Percentiles rank a stretch among this genome's conserved stretches.
Evolutionary conservation across 192 early-diverging fungal genomes (phyloP).

Genomic region (Phycomyces blakesleeanus): DNA sequence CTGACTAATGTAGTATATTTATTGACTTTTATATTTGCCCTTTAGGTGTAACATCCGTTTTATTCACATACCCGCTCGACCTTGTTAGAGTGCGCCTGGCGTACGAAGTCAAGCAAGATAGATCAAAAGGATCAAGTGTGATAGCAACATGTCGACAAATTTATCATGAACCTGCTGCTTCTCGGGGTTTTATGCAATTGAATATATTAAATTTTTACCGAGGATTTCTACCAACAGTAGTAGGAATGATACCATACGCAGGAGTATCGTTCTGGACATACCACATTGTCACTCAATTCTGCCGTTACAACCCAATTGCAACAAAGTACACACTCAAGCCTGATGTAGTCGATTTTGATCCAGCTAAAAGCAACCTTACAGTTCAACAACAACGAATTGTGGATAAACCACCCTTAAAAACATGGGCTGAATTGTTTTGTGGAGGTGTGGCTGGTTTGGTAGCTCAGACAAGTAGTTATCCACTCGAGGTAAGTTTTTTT

Average conservation of each 20-base stretch:
- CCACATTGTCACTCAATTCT: slow-evolving; percentile 64
- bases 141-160: slow-evolving; percentile 49
- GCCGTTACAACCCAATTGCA: slow-evolving; percentile 43
- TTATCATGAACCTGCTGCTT: slow-evolving; percentile 71
- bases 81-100: slow-evolving; percentile 92
- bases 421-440: slow-evolving; percentile 73
- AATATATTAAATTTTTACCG: slow-evolving; percentile 86
- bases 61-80: slow-evolving; percentile 92
- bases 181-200: slow-evolving; percentile 31
- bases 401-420: slow-evolving; percentile 50
- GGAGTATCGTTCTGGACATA: slow-evolving; percentile 94
- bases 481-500: slow-evolving; percentile 60
- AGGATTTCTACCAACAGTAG: slow-evolving; percentile 83
- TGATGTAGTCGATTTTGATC: slow-evolving; percentile 23
- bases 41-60: slow-evolving; percentile 80
- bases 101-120: slow-evolving; percentile 61
- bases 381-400: slow-evolving; percentile 10
- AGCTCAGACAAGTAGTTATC: slow-evolving; percentile 86
- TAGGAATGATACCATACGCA: slow-evolving; percentile 96
- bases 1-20: neutral
- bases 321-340: slow-evolving; percentile 33
- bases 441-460: slow-evolving; percentile 83
- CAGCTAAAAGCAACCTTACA: slow-evolving; percentile 16
- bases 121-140: slow-evolving; percentile 11
- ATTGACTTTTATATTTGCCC: slow-evolving; percentile 8